Base-by-base conservation (phyloP, 169 alveolate genomes). In the Plasmodium knowlesi region DNA sequence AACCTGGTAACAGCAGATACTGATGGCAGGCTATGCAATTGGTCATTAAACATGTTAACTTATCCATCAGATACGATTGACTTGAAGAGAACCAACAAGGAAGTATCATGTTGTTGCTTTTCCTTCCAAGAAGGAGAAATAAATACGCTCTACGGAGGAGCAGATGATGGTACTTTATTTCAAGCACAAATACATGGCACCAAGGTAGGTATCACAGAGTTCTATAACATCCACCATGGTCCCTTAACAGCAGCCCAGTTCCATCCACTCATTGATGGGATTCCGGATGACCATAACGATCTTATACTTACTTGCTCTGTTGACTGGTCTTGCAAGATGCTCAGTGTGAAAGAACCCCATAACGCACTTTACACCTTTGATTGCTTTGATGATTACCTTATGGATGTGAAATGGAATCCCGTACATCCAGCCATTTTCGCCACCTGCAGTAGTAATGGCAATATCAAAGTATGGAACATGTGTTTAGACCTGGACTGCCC, bases 11-110 rank as follows among this genome's bases (percentile, higher is more conserved):
- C 98, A 30, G 96, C 96, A 6, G 97, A 98, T 37, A 97, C 97
- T 32, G 98, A 98, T 95, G 99, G 99, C 3, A 95, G 96, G 34
- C 83, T 97, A n/a, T 98, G 99, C 78, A 92, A 94, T 30, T 98
- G 99, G 99, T 96, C 98, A 25, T 84, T 97, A 14, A 95, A 90
- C 70, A 97, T 97, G 98, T 92, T 97, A 37, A 96, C 96, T 61
- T 84, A 96, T 71, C 99, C 99, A 34, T 89, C 97, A 16, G 97
- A 96, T 92, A 95, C 92, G 73, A 94, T 96, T 37, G 97, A 93
- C 61, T 81, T 90, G 74, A 90, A 82, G 73, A 81, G 46, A 90
- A 83, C 41, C 39, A 90, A 90, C 72, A 81, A 53, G 82, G 95
- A 90, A 90, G 67, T 90, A 0, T 81, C 92, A 1, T 90, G 95